Percentiles rank a stretch among this genome's conserved stretches.
Conservation (phyloP, 108 stramenopile genomes). For the Mayamaea pseudoterrestris region DNA sequence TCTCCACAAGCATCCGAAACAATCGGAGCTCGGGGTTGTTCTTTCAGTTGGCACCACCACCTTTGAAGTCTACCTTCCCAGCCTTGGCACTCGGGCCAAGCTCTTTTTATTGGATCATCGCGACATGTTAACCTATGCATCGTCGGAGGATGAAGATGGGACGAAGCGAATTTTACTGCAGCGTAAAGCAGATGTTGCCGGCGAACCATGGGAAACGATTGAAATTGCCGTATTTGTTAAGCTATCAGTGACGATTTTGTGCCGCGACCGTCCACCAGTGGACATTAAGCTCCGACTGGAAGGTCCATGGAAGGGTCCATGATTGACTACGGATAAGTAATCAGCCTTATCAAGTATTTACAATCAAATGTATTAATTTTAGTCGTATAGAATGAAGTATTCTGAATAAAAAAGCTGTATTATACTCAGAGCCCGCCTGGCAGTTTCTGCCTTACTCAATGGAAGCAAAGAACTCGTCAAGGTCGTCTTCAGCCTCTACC, state of each 20-base stretch:
- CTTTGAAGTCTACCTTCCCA: constrained; percentile 74
- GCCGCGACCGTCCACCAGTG: constrained; percentile 60
- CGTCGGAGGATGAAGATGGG: constrained; percentile 17
- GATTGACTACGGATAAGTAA: too few relatives aligned
- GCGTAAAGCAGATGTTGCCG: constrained; percentile 19
- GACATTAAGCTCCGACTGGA: constrained; percentile 64
- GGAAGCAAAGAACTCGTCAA: too few relatives aligned
- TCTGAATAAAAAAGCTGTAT: too few relatives aligned
- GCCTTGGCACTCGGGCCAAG: constrained; percentile 43
- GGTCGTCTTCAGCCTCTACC: too few relatives aligned
- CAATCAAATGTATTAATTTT: too few relatives aligned
- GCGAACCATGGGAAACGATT: constrained; percentile 23
- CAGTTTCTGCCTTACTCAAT: too few relatives aligned
- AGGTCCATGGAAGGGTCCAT: constrained; percentile 33
- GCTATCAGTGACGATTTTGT: constrained; percentile 45
- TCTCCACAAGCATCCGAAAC: constrained; percentile 49
- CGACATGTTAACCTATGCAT: constrained; percentile 35
- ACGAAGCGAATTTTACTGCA: constrained; percentile 24
- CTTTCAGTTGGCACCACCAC: constrained; percentile 70
- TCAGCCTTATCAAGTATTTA: too few relatives aligned
- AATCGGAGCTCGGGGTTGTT: constrained; percentile 49
- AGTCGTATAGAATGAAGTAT: too few relatives aligned
- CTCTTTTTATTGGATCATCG: constrained; percentile 72
- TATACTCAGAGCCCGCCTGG: too few relatives aligned
- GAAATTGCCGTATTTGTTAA: constrained; percentile 61